Conservation (phyloP, 352 stramenopile species). For the Globisporangium carolinianum region DNA sequence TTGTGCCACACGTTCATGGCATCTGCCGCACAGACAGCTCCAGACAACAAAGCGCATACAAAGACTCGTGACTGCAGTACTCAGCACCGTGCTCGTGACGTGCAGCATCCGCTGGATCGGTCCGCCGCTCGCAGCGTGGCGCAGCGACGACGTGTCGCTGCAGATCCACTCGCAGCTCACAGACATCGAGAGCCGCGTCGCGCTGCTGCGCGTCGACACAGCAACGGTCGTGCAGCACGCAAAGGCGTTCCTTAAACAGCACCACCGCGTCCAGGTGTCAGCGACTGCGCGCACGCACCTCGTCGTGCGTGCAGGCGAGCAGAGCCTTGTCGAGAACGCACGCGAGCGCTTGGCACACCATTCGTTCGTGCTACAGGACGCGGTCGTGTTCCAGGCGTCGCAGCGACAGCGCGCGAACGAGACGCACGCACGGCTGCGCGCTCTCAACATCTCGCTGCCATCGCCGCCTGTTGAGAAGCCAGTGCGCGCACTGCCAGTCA, state of each 20-base stretch:
- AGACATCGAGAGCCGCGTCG: neutral
- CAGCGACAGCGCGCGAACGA: conserved; percentile 3
- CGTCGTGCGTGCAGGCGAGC: conserved; percentile 2
- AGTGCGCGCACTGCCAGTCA: neutral
- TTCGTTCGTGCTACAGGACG: conserved; percentile 6
- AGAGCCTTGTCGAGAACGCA: conserved; percentile 3
- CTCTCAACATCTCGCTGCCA: conserved; percentile 13
- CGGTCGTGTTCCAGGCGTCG: conserved; percentile 6
- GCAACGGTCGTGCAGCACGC: conserved; percentile 3
- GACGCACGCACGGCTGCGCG: conserved; percentile 5
- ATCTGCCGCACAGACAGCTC: neutral
- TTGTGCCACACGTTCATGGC: too few relatives aligned
- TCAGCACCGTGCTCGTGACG: neutral
- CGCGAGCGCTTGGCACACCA: conserved; percentile 8
- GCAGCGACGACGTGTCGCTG: conserved; percentile 2
- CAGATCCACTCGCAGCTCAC: conserved; percentile 1
- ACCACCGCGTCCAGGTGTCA: conserved; percentile 5
- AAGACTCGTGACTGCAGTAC: neutral
- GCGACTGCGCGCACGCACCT: conserved; percentile 7
- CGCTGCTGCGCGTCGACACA: conserved; percentile 8
- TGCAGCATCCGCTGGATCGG: conserved; percentile 2
- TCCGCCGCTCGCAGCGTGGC: conserved; percentile 8
- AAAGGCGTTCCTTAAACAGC: conserved; percentile 11
- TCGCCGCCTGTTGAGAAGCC: neutral
- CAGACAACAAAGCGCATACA: neutral